Evolutionary conservation across 2,329 filamentous ascomycete species (phyloP).

Genomic region (Aspergillus quadricinctus): DNA sequence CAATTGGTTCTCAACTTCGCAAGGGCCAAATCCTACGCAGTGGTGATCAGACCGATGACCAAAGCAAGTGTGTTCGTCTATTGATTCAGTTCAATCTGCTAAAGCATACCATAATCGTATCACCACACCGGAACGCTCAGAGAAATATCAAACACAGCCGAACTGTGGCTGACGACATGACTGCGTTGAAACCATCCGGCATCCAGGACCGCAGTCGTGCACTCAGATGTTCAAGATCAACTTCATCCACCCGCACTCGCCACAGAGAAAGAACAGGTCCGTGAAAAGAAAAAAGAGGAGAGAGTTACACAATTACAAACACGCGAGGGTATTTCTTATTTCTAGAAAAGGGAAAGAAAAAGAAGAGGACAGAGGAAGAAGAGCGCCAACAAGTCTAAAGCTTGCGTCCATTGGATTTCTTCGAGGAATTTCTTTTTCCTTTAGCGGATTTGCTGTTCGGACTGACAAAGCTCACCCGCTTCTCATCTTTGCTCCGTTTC

Average conservation of each 20-base stretch:
- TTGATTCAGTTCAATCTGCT: background rate
- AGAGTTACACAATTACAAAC: background rate
- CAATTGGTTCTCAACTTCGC: background rate
- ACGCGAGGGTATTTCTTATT: background rate
- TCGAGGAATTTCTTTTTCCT: conserved; percentile 22
- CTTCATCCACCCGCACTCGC: background rate
- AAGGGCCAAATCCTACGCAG: background rate
- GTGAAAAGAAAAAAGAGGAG: background rate
- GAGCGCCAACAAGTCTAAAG: conserved; percentile 11
- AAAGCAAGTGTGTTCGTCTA: background rate
- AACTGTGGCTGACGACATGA: background rate
- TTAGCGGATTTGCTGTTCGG: conserved; percentile 29
- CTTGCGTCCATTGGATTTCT: conserved; percentile 16
- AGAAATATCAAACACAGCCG: background rate
- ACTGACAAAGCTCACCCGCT: conserved; percentile 35
- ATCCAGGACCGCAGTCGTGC: background rate
- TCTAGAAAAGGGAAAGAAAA: background rate
- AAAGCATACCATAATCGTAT: background rate
- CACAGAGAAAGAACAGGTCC: background rate
- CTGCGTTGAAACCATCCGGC: background rate
- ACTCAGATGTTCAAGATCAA: background rate
- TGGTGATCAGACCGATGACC: background rate
- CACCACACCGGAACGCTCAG: background rate
- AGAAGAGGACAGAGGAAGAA: background rate
- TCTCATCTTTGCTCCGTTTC: conserved; percentile 30